Conservation (phyloP, 495 filamentous ascomycete genomes). For the Xylaria scruposa region DNA sequence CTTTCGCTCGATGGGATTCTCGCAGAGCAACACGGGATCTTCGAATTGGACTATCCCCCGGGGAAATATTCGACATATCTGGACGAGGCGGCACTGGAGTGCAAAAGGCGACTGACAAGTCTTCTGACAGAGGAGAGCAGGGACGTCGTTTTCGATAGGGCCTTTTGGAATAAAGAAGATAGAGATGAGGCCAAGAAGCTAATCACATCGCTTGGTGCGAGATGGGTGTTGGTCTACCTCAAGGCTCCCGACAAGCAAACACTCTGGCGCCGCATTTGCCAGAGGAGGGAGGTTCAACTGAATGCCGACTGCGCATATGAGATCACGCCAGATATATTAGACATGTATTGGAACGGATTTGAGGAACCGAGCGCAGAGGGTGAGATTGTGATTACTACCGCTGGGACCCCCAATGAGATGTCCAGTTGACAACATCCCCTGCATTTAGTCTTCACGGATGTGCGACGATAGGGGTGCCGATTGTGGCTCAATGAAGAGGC, state of each 20-base stretch:
- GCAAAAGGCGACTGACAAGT: constrained; percentile 27
- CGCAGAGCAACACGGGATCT: constrained; percentile 45
- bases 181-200: constrained; percentile 43
- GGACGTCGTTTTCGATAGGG: constrained; percentile 45
- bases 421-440: neutral
- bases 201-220: constrained; percentile 40
- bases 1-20: constrained; percentile 45
- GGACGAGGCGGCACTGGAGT: constrained; percentile 39
- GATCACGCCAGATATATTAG: constrained; percentile 45
- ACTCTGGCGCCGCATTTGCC: constrained; percentile 40
- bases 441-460: neutral
- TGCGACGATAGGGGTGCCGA: neutral
- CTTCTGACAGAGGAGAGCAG: constrained; percentile 35
- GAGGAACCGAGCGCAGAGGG: constrained; percentile 45
- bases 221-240: constrained; percentile 46
- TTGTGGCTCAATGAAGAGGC: neutral
- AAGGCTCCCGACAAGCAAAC: constrained; percentile 40
- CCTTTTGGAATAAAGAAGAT: constrained; percentile 43
- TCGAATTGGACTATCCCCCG: constrained; percentile 41
- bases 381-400: constrained; percentile 40
- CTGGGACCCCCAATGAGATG: neutral
- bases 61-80: constrained; percentile 44
- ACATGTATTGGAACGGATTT: constrained; percentile 48
- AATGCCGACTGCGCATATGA: constrained; percentile 48
- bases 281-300: constrained; percentile 38